Base-by-base conservation (phyloP, 2,329 filamentous ascomycete species). In the Byssothecium circinans region DNA sequence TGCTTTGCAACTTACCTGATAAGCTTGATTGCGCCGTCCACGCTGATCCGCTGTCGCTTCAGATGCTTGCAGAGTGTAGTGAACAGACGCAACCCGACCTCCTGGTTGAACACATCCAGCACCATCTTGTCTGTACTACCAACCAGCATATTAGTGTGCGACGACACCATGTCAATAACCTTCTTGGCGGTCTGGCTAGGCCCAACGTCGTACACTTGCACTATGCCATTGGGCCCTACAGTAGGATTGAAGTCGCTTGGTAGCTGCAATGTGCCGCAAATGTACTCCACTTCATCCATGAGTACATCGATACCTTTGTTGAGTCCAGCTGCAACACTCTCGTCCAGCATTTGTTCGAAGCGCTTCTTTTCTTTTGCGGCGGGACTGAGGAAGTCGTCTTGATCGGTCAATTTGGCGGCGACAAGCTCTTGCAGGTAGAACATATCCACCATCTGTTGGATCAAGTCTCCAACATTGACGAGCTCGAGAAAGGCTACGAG, bases 291-390 rank as follows among this genome's bases (percentile, higher is more conserved):
- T 74, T 99, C 94, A 61, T 95, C 91, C 88, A 99, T 97, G 35
- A 99, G 81, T 47, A 96, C 94, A 65, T 99, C 92, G 54, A 99
- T 97, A 55, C 94, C 94, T 75, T 95, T 96, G 72, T 96, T 96
- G 53, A 99, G 77, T 1, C 95, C 95, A 8, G 92, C 91, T 3
- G 94, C 94, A 7, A 99, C 94, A 50, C 89, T 89, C 73, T 97
- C 94, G 65, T 99, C 94, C 1, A 99, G 85, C 88, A 96, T 96
- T 67, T 96, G 91, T 77, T 99, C 94, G 62, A 97, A 99, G 57
- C 89, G 91, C 76, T 96, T 97, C 82, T 99, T 99, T 56, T 94
- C 91, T 60, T 96, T 87, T 25, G 88, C 88, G 0, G 91, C 89
- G 17, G 91, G 88, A 64, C 95, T 90, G 39, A 99, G 78, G 64